A percentile compares a stretch with the other conserved stretches of the same genome.
Evolutionary conservation across 257 asterid genomes (phyloP).

Genomic region (Solanum chaucha): DNA sequence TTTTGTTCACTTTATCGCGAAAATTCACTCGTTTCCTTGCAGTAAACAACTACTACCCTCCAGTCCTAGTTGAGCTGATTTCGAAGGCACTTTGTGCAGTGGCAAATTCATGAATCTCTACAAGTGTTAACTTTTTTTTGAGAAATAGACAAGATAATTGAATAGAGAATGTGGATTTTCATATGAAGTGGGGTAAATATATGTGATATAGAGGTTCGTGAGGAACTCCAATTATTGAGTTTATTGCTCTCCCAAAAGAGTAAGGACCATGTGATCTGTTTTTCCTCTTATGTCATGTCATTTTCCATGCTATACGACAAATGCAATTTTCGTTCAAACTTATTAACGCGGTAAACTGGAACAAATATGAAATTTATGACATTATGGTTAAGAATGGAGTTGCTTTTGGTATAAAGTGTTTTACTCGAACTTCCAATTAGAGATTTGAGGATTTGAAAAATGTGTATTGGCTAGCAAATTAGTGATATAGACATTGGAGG

Average conservation of each 20-base stretch:
- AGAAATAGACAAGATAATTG: not conserved
- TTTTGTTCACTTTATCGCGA: not conserved
- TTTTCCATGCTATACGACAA: not conserved
- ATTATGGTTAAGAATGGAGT: not conserved
- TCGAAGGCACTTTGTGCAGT: not conserved
- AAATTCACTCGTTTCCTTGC: not conserved
- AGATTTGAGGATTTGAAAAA: not conserved
- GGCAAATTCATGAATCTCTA: not conserved
- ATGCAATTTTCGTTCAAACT: not conserved
- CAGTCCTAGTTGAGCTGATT: not conserved
- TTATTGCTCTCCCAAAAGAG: not conserved
- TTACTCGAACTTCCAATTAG: not conserved
- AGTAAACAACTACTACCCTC: not conserved
- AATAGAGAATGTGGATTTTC: not conserved
- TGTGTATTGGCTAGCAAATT: not conserved
- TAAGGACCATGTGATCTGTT: not conserved
- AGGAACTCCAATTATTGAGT: not conserved
- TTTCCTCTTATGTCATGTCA: not conserved
- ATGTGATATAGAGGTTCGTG: not conserved
- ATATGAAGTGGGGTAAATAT: not conserved
- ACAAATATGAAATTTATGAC: not conserved
- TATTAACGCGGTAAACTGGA: not conserved
- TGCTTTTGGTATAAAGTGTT: not conserved
- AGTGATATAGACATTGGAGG: not conserved
- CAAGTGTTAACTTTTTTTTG: not conserved